Evolutionary conservation across 805 yeast genomes (phyloP), one percentile per base, ranked within the genome.

Genomic region (Debaryomyces castellii): DNA sequence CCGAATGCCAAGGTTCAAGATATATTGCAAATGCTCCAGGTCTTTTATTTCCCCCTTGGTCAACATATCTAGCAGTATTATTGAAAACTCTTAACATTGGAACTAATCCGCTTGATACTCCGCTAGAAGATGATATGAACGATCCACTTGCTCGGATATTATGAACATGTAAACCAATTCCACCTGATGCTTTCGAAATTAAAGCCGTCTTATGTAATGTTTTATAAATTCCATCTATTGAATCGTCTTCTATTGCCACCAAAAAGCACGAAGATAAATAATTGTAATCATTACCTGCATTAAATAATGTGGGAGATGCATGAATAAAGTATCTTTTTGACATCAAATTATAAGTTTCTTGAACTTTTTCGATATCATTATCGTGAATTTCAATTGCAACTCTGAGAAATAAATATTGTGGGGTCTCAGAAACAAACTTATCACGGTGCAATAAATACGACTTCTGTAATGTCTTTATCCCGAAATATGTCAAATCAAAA

Each of bases 81-180:
- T 92, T 92, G 73, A 84, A 92, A 8, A 92, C 98, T 55, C 96
- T 82, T 22, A 92, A 73, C 97, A 92, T 90, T n/a, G 99, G 99
- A 35, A 91, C 85, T 40, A 92, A 70, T 32, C 99, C 99, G 56
- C 84, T 89, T 2, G 97, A 89, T 9, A 87, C 82, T 44, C 98
- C 99, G 62, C 89, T 89, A 6, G 97, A 84, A 46, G 96, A 95
- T 21, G 96, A 85, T 54, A 92, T 90, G 63, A 85, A 83, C 1
- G 96, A 78, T 8, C 97, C 98, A 14, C 84, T 76, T 5, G 94
- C 78, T 59, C 98, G 81, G 45, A 92, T 85, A 69, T 91, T 87
- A 62, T 87, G 90, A 41, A 89, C 80, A 63, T 90, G 95, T 43
- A 92, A 67, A 27, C 99, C 99, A 51, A 92, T 83, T 47, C 99